phyloP scores from a whole-genome alignment of 2,329 filamentous ascomycete genomes.

The Cercospora berteroae region DNA sequence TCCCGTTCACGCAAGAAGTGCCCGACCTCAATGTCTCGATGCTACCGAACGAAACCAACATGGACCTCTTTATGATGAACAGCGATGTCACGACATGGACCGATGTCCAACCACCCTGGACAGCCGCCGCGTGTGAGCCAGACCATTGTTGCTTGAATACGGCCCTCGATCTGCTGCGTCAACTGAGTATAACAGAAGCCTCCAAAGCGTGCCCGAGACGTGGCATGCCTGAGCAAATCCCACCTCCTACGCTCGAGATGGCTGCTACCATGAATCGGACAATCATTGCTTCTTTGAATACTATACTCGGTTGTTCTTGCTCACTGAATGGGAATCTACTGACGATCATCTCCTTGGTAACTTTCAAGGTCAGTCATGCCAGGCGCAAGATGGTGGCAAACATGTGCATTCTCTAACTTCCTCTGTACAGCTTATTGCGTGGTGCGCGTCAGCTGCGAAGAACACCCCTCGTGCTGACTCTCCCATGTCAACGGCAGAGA shows the following conservation, averaged over 20 bases:
- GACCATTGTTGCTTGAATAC: slow-evolving; percentile 7
- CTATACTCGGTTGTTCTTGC: slow-evolving; percentile 5
- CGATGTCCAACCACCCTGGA: not conserved
- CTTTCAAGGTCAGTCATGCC: slow-evolving; percentile 3
- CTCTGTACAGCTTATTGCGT: slow-evolving; percentile 6
- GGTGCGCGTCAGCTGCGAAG: slow-evolving; percentile 5
- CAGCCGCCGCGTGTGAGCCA: not conserved
- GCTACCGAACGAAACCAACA: slow-evolving; percentile 1
- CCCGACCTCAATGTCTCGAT: not conserved
- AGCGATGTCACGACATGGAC: slow-evolving; percentile 1
- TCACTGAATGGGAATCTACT: slow-evolving; percentile 7
- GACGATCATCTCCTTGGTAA: slow-evolving; percentile 7
- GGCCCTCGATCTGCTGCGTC: not conserved
- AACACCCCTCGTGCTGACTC: slow-evolving; percentile 9
- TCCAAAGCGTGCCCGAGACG: slow-evolving; percentile 4
- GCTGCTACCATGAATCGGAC: slow-evolving; percentile 3
- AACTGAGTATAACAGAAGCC: slow-evolving; percentile 3
- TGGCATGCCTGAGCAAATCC: slow-evolving; percentile 6
- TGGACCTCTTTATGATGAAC: slow-evolving; percentile 5
- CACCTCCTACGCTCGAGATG: slow-evolving; percentile 9
- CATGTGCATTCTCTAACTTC: not conserved
- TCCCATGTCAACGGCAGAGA: not conserved
- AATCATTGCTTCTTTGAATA: slow-evolving; percentile 1
- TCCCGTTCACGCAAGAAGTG: not conserved
- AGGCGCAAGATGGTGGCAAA: not conserved